Percentiles rank a stretch among this genome's conserved stretches.
Conservation (phyloP, 768 basidiomycete genomes). For the Leccinum uliginosum region DNA sequence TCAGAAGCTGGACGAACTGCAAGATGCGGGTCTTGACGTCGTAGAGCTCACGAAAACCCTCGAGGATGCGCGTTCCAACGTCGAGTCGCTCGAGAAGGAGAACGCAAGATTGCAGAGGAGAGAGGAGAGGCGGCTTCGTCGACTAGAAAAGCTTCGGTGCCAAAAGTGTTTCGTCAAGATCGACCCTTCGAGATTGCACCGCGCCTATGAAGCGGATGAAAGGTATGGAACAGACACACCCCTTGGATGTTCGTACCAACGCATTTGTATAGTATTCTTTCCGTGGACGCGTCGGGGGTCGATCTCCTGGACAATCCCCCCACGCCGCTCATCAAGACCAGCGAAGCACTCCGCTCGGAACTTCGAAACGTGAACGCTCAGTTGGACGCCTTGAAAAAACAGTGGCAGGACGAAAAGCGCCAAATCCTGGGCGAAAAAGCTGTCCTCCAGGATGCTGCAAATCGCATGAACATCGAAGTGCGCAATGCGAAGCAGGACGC, state of each 20-base stretch:
- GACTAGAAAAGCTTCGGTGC: slow-evolving; percentile 61
- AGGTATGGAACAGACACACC: slow-evolving; percentile 40
- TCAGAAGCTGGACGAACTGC: slow-evolving; percentile 81
- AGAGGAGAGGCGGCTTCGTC: slow-evolving; percentile 63
- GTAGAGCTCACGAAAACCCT: slow-evolving; percentile 67
- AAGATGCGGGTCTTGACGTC: slow-evolving; percentile 73
- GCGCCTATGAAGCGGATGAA: slow-evolving; percentile 48
- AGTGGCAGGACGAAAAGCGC: slow-evolving; percentile 67
- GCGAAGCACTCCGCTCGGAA: slow-evolving; percentile 58
- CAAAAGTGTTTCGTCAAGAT: slow-evolving; percentile 65
- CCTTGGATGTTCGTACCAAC: slow-evolving; percentile 6
- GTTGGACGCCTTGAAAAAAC: slow-evolving; percentile 57
- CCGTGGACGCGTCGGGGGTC: slow-evolving; percentile 44
- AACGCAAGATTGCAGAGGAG: slow-evolving; percentile 57
- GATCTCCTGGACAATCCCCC: slow-evolving; percentile 54
- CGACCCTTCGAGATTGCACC: slow-evolving; percentile 42
- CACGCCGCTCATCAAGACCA: slow-evolving; percentile 64
- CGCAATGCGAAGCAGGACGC: slow-evolving; percentile 55
- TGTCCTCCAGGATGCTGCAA: slow-evolving; percentile 66
- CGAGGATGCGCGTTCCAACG: slow-evolving; percentile 62
- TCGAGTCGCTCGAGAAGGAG: slow-evolving; percentile 61
- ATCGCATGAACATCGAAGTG: slow-evolving; percentile 59
- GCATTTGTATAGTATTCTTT: slow-evolving; percentile 37
- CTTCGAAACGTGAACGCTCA: slow-evolving; percentile 60
- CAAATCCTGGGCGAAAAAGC: slow-evolving; percentile 67